Percentiles rank a stretch among this genome's conserved stretches.
Conservation (phyloP, 805 yeast species). For the Candida caryicola region DNA sequence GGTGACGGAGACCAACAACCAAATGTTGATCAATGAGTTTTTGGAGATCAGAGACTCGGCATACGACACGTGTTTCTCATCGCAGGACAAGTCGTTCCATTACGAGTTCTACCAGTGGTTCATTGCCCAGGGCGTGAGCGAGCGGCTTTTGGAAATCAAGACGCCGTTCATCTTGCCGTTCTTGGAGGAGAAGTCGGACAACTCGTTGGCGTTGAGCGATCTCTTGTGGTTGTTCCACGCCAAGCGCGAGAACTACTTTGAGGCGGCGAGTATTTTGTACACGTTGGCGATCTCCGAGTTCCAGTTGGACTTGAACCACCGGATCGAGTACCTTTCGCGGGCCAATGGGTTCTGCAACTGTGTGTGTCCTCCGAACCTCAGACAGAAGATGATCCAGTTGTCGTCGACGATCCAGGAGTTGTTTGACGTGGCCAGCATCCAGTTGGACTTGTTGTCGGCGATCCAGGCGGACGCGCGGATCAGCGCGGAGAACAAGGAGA, state of each 20-base stretch:
- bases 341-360: slow-evolving; percentile 93
- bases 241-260: slow-evolving; percentile 69
- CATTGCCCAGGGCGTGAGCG: slow-evolving; percentile 71
- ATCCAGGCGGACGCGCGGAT: slow-evolving; percentile 54
- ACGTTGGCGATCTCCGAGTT: slow-evolving; percentile 73
- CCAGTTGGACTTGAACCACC: slow-evolving; percentile 59
- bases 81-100: slow-evolving; percentile 83
- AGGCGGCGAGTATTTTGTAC: slow-evolving; percentile 76
- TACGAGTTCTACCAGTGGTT: slow-evolving; percentile 93
- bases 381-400: slow-evolving; percentile 73
- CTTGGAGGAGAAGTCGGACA: slow-evolving; percentile 62
- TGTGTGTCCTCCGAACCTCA: slow-evolving; percentile 68
- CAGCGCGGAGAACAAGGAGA: slow-evolving; percentile 45
- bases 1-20: slow-evolving; percentile 33
- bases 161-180: slow-evolving; percentile 80
- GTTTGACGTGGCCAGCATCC: slow-evolving; percentile 83
- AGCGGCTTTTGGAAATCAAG: slow-evolving; percentile 71
- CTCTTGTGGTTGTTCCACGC: slow-evolving; percentile 88
- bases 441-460: slow-evolving; percentile 57
- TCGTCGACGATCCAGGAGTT: slow-evolving; percentile 71
- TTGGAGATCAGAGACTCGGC: slow-evolving; percentile 65
- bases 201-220: slow-evolving; percentile 72
- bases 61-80: slow-evolving; percentile 69
- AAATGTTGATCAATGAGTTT: slow-evolving; percentile 46
- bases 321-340: slow-evolving; percentile 85